Base-by-base conservation (phyloP, 208 protist genomes). In the Acanthamoeba sp. region DNA sequence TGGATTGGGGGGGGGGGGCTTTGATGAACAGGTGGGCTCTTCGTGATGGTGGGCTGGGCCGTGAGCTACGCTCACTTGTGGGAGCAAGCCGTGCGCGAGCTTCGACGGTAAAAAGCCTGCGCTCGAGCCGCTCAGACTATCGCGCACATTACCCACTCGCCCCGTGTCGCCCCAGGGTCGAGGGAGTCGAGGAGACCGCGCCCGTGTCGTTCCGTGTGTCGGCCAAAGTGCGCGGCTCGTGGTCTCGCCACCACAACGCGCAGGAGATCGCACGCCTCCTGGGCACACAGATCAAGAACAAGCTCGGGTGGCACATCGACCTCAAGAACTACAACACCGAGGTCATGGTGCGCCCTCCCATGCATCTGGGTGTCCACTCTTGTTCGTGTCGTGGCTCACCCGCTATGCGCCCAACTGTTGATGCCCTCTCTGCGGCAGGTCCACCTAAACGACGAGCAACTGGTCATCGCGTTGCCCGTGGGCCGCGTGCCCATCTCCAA, bases 261-360 rank as follows among this genome's bases (percentile, higher is more conserved):
- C 87, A 92, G 38, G 62, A 92, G 40, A 36, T 92, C 42, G 87
- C 87, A 16, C 57, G 48, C 32, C 66, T 55, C 27, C 78, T 92
- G 12, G 87, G 87, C n/a, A n/a, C 87, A 6, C 57, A 50, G 24
- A 69, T 92, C 38, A 73, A 76, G 59, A 27, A 20, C n/a, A 73
- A 76, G 42, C 66, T 92, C 29, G 87, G 87, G 12, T 92, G 87
- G 87, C 38, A 29, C 38, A 50, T 76, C 45, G 87, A 92, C 66
- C 87, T 92, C n/a, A 73, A 52, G 87, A 42, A 92, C 66, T 92
- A 80, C 45, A 57, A 80, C 42, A 92, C 66, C 22, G 87, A 92
- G 40, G 87, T 92, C 34, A 91, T 76, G 52, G 85, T 91, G 9
- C 40, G 34, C 1, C 22, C 10, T 40, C 22, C 24, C 29, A 12